Evolutionary conservation across 371 early-diverging fungal species (phyloP).

Genomic region (Entomophthora muscae): DNA sequence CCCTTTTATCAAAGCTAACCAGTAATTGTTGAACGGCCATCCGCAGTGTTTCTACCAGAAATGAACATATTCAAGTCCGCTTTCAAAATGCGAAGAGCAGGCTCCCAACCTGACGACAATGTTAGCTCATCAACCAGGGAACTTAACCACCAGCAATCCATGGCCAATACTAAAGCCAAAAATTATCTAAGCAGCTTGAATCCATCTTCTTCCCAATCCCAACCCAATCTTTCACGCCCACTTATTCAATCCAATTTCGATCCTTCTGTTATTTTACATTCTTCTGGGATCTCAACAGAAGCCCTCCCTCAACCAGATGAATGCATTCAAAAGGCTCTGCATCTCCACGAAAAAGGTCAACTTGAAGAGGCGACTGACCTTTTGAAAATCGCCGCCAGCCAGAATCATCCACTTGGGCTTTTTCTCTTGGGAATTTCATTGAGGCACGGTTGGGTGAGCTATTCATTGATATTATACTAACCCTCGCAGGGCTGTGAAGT

Average conservation of each 20-base stretch:
- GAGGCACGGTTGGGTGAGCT: slow-evolving; percentile 71
- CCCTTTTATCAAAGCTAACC: no score
- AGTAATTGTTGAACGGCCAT: no score
- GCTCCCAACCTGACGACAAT: neutral
- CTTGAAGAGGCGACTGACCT: slow-evolving; percentile 62
- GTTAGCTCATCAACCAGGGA: neutral
- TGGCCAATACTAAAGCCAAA: neutral
- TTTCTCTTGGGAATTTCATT: slow-evolving; percentile 74
- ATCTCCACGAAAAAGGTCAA: slow-evolving; percentile 52
- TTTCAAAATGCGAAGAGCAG: neutral
- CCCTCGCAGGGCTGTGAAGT: slow-evolving; percentile 36
- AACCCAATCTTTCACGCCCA: neutral
- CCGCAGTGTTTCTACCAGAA: no score
- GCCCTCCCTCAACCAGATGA: slow-evolving; percentile 17
- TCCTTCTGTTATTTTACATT: neutral
- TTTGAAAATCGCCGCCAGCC: slow-evolving; percentile 57
- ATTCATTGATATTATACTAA: neutral
- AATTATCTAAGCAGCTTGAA: neutral
- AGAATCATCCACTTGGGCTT: slow-evolving; percentile 55
- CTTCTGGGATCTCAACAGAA: neutral
- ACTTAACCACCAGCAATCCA: neutral
- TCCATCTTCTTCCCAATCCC: neutral
- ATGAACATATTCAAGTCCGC: neutral
- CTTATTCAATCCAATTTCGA: slow-evolving; percentile 1
- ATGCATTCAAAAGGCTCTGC: slow-evolving; percentile 29